Conservation (phyloP, 177 flowering plant species). For the Vitis hybrid region DNA sequence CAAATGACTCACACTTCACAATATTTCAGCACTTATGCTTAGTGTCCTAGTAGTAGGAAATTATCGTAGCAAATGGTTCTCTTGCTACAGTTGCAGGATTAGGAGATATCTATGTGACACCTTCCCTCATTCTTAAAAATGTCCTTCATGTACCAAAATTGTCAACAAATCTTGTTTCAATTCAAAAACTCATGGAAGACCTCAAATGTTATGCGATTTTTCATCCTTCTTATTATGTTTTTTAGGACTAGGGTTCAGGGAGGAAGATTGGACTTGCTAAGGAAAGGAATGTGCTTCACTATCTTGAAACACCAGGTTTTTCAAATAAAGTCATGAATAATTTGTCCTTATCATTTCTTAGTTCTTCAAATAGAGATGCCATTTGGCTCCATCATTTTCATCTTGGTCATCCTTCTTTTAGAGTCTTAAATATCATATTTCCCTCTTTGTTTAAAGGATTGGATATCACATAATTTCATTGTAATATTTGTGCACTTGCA, state of each 20-base stretch:
- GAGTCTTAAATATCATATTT: no score
- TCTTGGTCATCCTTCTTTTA: no score
- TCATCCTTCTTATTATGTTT: not conserved
- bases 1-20: constrained; percentile 4
- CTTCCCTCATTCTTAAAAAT: not conserved
- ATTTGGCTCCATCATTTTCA: no score
- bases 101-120: not conserved
- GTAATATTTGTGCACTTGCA: no score
- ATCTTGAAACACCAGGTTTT: not conserved
- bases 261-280: constrained; percentile 9
- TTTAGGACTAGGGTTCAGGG: not conserved
- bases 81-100: not conserved
- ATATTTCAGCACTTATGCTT: not conserved
- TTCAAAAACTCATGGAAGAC: not conserved
- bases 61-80: not conserved
- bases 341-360: not conserved
- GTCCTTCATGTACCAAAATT: not conserved
- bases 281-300: not conserved
- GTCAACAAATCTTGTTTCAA: not conserved
- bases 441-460: no score
- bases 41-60: not conserved
- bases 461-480: no score
- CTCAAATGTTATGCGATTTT: not conserved
- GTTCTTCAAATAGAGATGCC: constrained; percentile 1
- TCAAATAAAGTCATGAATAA: not conserved